These are phyloP conservation scores for Durotheca rogersii DNA, from an alignment of 495 filamentous ascomycete genomes.

Conservation along the genomic window DNA sequence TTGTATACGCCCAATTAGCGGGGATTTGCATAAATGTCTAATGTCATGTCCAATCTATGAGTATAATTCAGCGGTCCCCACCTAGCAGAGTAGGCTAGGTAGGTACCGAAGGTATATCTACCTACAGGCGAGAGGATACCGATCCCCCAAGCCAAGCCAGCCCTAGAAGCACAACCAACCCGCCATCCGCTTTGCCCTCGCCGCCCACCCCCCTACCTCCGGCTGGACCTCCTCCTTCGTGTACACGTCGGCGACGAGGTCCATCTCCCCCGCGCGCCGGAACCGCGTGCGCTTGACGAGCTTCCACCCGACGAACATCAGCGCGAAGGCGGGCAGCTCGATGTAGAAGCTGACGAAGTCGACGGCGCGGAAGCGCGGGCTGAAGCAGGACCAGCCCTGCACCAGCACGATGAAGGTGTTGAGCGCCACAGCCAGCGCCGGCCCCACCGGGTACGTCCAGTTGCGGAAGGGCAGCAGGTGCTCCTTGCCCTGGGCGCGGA, in stretches of 20 bases:
- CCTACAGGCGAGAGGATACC: neutral
- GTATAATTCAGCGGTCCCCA: neutral
- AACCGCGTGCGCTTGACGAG: slow-evolving; percentile 49
- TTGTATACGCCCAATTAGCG: too few relatives aligned
- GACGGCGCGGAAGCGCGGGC: slow-evolving; percentile 50
- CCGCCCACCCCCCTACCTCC: slow-evolving; percentile 16
- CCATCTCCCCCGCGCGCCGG: slow-evolving; percentile 52
- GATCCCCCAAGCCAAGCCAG: neutral
- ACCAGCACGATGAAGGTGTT: slow-evolving; percentile 59
- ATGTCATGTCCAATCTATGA: too few relatives aligned
- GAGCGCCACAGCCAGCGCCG: slow-evolving; percentile 51
- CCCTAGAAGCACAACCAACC: slow-evolving; percentile 27
- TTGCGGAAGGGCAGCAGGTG: slow-evolving; percentile 63
- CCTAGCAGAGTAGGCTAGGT: too few relatives aligned
- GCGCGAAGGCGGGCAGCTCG: slow-evolving; percentile 56
- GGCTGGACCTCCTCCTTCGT: slow-evolving; percentile 26
- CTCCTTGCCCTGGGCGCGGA: slow-evolving; percentile 55
- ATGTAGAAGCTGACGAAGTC: slow-evolving; percentile 59
- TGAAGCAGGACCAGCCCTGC: slow-evolving; percentile 61
- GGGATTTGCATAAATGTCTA: too few relatives aligned
- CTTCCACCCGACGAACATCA: slow-evolving; percentile 58
- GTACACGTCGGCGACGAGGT: slow-evolving; percentile 44
- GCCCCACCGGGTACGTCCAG: slow-evolving; percentile 61
- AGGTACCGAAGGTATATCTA: too few relatives aligned
- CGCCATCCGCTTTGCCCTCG: slow-evolving; percentile 14